Conservation (phyloP, 139 green algal species). For the Auxenochlorella pyrenoidosa region DNA sequence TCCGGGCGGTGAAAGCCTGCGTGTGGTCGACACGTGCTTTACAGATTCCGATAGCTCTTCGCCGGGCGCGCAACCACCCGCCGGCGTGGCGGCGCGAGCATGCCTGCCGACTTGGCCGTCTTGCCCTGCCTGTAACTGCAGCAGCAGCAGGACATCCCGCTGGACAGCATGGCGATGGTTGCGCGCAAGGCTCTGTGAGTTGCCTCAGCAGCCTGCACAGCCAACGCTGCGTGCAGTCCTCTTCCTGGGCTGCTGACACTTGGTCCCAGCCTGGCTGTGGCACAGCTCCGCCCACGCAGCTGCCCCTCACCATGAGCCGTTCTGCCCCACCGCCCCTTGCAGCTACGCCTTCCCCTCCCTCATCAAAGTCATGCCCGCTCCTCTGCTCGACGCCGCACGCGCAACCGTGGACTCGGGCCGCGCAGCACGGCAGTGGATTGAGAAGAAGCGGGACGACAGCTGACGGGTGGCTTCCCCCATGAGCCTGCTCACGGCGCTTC, state of each 20-base stretch:
- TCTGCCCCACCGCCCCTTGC: not conserved
- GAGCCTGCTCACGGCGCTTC: too few species aligned
- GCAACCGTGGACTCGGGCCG: constrained; percentile 50
- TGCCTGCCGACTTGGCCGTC: too few species aligned
- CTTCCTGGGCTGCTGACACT: not conserved
- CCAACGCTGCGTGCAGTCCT: too few species aligned
- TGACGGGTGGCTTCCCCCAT: not conserved
- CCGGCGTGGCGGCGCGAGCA: too few species aligned
- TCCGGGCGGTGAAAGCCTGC: too few species aligned
- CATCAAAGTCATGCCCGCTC: constrained; percentile 39
- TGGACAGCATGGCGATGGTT: constrained; percentile 47
- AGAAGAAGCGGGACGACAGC: constrained; percentile 9
- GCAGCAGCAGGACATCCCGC: constrained; percentile 18
- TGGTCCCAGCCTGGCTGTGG: not conserved
- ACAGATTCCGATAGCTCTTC: too few species aligned
- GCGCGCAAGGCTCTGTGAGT: constrained; percentile 47
- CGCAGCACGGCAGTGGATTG: constrained; percentile 55
- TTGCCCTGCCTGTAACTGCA: not conserved
- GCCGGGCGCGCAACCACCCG: too few species aligned
- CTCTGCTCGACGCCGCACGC: constrained; percentile 48
- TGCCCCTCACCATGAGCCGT: not conserved
- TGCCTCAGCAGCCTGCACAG: too few species aligned
- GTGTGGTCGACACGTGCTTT: too few species aligned
- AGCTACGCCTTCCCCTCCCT: constrained; percentile 56
- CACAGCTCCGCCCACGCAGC: not conserved